Evolutionary conservation across 495 filamentous ascomycete genomes (phyloP).

Genomic region (Tuber calosporum): DNA sequence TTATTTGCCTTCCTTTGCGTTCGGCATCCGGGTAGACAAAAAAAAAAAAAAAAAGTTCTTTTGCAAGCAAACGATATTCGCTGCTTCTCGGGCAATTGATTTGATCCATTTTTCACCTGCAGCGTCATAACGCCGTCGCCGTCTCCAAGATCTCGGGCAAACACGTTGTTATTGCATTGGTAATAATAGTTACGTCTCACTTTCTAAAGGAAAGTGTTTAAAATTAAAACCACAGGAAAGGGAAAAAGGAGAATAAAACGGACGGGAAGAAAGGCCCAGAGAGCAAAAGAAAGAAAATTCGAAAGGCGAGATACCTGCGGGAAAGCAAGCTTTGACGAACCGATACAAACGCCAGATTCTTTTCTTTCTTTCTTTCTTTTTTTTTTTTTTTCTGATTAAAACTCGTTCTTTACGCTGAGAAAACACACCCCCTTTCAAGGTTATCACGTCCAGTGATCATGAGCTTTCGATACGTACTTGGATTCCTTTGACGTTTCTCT

Average conservation of each 20-base stretch:
- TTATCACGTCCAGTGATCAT: conserved; percentile 29
- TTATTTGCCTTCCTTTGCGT: not conserved
- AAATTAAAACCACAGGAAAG: not conserved
- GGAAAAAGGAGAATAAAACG: conserved; percentile 1
- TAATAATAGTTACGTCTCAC: conserved; percentile 3
- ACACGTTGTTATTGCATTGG: conserved; percentile 6
- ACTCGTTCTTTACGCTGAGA: not conserved
- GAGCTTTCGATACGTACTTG: conserved; percentile 30
- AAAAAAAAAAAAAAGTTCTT: not conserved
- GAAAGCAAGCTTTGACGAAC: conserved; percentile 21
- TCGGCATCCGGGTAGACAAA: not conserved
- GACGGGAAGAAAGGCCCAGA: conserved; percentile 5
- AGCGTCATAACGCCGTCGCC: conserved; percentile 5
- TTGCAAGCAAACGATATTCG: not conserved
- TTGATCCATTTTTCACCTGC: conserved; percentile 2
- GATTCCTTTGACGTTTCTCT: conserved; percentile 25
- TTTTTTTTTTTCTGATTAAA: conserved; percentile 8
- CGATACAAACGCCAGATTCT: conserved; percentile 33
- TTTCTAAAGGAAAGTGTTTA: conserved; percentile 2
- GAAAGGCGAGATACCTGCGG: not conserved
- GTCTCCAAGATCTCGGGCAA: not conserved
- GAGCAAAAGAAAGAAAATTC: conserved; percentile 1
- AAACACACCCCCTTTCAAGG: not conserved
- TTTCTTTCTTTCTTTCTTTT: too few relatives aligned
- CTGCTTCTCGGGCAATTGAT: not conserved